phyloP scores from a whole-genome alignment of 2,329 filamentous ascomycete species.

The Trichophyton benhamiae region DNA sequence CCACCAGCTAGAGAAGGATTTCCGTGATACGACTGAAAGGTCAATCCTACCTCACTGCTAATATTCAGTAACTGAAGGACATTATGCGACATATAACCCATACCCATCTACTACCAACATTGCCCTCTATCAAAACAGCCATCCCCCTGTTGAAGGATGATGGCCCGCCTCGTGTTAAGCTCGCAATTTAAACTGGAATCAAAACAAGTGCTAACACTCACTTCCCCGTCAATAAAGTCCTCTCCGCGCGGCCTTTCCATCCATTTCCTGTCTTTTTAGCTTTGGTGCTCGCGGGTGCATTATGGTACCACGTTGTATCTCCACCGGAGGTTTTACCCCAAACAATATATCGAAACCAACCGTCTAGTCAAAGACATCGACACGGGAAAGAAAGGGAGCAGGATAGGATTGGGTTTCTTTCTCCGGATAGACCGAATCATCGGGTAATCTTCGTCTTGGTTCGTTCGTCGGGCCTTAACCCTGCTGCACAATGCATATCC shows the following conservation, averaged over 20 bases:
- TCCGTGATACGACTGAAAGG: background rate
- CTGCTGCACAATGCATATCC: background rate
- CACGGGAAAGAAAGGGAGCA: background rate
- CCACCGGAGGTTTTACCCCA: background rate
- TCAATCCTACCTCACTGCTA: background rate
- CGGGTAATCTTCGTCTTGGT: background rate
- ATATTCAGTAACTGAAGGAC: background rate
- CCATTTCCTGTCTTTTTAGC: background rate
- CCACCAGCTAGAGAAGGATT: background rate
- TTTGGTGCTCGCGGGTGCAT: background rate
- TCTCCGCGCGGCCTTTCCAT: background rate
- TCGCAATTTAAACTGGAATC: background rate
- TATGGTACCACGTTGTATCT: conserved; percentile 3
- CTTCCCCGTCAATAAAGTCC: background rate
- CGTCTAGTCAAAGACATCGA: background rate
- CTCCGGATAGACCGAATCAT: background rate
- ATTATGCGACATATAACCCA: background rate
- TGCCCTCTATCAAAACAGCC: background rate
- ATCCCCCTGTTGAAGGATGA: background rate
- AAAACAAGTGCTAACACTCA: background rate
- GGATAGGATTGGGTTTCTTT: background rate
- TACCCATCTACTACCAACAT: background rate
- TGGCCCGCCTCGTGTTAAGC: background rate
- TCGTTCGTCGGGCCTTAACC: background rate
- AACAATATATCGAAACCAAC: background rate